phyloP scores from a whole-genome alignment of 2,329 filamentous ascomycete species.

The Lachnellula occidentalis region DNA sequence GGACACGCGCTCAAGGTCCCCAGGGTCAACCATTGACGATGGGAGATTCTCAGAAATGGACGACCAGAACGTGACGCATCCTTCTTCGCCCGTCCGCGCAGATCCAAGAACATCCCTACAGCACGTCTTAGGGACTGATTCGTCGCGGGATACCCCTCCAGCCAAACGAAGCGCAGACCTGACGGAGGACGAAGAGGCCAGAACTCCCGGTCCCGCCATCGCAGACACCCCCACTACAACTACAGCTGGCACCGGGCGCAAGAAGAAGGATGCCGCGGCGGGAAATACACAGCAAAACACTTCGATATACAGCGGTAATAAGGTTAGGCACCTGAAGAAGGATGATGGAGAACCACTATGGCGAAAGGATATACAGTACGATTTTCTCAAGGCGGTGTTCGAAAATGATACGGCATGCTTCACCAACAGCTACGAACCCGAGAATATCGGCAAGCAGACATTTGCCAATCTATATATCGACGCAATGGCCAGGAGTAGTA shows the following conservation, averaged over 20 bases:
- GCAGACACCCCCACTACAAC: conserved; percentile 12
- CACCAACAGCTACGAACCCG: conserved; percentile 78
- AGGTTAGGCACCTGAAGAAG: conserved; percentile 82
- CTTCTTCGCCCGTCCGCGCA: conserved; percentile 25
- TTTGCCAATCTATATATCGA: conserved; percentile 98
- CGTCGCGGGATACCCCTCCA: conserved; percentile 19
- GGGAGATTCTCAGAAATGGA: conserved; percentile 26
- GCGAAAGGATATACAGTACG: conserved; percentile 83
- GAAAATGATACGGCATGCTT: conserved; percentile 72
- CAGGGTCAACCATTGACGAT: conserved; percentile 26
- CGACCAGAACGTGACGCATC: conserved; percentile 22
- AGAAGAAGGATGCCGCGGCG: conserved; percentile 22
- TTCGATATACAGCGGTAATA: conserved; percentile 38
- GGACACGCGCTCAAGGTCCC: conserved; percentile 16
- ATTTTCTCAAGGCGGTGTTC: conserved; percentile 76
- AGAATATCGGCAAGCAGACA: conserved; percentile 55
- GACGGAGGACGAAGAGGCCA: conserved; percentile 30
- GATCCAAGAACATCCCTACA: conserved; percentile 27
- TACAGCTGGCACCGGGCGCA: conserved; percentile 10
- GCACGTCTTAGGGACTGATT: conserved; percentile 24
- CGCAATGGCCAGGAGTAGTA: conserved; percentile 97
- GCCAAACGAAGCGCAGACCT: conserved; percentile 18
- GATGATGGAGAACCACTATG: conserved; percentile 83
- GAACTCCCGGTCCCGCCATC: conserved; percentile 18
- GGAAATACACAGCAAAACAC: conserved; percentile 16